These are phyloP conservation scores for Herpetospermum pedunculosum DNA, from an alignment of 306 rosid genomes.

Conservation along the genomic window DNA sequence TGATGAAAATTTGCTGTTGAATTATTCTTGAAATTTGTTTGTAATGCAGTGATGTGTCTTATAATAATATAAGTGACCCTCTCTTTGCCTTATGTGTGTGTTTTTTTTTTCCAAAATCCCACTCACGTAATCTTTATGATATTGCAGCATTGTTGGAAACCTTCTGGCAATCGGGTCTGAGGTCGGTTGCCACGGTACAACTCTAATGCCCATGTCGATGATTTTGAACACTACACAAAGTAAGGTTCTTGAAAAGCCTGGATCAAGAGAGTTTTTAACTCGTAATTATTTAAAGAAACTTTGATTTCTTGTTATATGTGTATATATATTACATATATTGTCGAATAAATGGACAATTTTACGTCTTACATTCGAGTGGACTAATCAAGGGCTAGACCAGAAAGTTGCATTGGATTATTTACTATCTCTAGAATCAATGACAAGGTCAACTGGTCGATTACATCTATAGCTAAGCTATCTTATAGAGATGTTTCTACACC, in stretches of 20 bases:
- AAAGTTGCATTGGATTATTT: too few species aligned
- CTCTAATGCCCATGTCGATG: slow-evolving; percentile 88
- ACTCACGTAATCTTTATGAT: neutral
- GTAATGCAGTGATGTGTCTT: slow-evolving; percentile 73
- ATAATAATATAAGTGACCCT: slow-evolving; percentile 79
- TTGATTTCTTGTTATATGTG: too few species aligned
- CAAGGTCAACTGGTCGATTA: too few species aligned
- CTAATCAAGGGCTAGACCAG: too few species aligned
- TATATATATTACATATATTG: too few species aligned
- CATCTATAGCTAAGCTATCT: too few species aligned
- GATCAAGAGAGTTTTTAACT: too few species aligned
- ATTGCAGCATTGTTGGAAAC: slow-evolving; percentile 79
- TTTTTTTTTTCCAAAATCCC: neutral
- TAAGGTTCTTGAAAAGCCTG: slow-evolving; percentile 17
- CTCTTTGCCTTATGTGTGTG: slow-evolving; percentile 13
- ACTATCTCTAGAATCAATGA: too few species aligned
- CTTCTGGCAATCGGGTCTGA: slow-evolving; percentile 72
- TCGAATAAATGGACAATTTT: too few species aligned
- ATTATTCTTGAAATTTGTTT: slow-evolving; percentile 19
- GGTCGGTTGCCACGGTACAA: slow-evolving; percentile 61
- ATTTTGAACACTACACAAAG: slow-evolving; percentile 60
- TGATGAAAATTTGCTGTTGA: slow-evolving; percentile 14
- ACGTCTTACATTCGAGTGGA: too few species aligned
- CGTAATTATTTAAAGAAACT: too few species aligned
- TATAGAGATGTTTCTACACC: too few species aligned